phyloP scores from a whole-genome alignment of 352 stramenopile species.

The Globisporangium solare region DNA sequence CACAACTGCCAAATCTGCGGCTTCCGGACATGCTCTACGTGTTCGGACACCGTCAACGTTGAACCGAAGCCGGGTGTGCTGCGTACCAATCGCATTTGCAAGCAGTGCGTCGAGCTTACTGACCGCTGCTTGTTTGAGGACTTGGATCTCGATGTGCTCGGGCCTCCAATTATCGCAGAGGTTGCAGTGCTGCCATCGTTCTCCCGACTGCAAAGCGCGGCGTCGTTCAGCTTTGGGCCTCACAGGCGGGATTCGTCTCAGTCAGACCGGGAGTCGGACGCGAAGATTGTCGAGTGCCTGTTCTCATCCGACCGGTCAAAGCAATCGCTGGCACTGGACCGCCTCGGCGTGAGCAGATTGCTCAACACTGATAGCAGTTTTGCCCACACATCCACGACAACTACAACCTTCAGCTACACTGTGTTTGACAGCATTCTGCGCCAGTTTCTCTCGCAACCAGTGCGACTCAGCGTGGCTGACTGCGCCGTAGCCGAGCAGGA shows the following conservation, averaged over 20 bases:
- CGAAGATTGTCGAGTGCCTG: constrained; percentile 29
- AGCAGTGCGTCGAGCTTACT: constrained; percentile 16
- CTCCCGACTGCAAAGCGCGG: constrained; percentile 15
- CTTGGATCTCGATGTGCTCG: constrained; percentile 19
- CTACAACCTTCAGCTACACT: constrained; percentile 11
- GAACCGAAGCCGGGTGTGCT: constrained; percentile 17
- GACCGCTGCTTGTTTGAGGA: constrained; percentile 34
- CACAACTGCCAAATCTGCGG: constrained; percentile 36
- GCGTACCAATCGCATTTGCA: constrained; percentile 23
- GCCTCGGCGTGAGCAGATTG: constrained; percentile 17
- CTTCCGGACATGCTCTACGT: constrained; percentile 27
- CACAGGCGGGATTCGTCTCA: constrained; percentile 12
- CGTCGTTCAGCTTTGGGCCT: constrained; percentile 11
- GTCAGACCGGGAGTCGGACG: constrained; percentile 14
- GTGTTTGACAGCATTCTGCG: constrained; percentile 20
- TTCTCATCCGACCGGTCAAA: constrained; percentile 26
- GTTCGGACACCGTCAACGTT: constrained; percentile 19
- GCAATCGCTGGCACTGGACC: constrained; percentile 21
- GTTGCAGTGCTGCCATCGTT: constrained; percentile 17
- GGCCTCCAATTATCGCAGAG: constrained; percentile 18
- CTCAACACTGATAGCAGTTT: not conserved
- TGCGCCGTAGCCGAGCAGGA: constrained; percentile 21
- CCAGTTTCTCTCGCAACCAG: constrained; percentile 8
- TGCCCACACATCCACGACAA: not conserved
- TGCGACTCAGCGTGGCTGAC: constrained; percentile 15